Evolutionary conservation across 306 rosid genomes (phyloP).

Genomic region (Lathyrus tuberosus): DNA sequence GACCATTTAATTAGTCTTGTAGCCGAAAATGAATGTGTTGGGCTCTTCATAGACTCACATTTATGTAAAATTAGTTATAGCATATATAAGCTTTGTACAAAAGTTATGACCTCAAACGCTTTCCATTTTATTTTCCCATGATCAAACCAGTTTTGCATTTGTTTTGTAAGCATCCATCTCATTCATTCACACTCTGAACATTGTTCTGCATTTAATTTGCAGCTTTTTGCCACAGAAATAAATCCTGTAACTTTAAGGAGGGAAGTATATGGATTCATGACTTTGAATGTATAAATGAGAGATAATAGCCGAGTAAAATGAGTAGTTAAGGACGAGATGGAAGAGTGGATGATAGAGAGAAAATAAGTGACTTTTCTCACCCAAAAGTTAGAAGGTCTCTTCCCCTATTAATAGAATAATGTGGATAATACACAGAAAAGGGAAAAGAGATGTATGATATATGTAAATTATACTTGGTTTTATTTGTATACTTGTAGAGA

Average conservation of each 20-base stretch:
- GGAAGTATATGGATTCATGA: background rate
- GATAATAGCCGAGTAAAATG: background rate
- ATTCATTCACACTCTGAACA: background rate
- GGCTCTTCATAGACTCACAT: background rate
- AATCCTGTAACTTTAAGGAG: background rate
- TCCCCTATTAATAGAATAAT: background rate
- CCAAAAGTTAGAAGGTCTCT: background rate
- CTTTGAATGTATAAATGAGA: background rate
- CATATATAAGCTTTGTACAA: constrained; percentile 6
- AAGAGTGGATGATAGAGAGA: background rate
- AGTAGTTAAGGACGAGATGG: background rate
- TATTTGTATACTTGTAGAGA: too few species aligned
- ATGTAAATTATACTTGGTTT: too few species aligned
- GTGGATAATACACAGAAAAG: too few species aligned
- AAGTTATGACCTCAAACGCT: background rate
- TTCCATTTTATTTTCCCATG: background rate
- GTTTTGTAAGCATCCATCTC: background rate
- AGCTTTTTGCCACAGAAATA: background rate
- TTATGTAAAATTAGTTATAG: background rate
- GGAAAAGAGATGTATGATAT: too few species aligned
- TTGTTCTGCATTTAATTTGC: constrained; percentile 1
- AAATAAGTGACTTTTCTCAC: background rate
- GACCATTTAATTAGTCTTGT: constrained; percentile 10
- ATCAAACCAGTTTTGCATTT: background rate
- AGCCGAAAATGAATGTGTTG: constrained; percentile 10